Base-by-base conservation (phyloP, 1,139 yeast species). In the Spathaspora jeffriesii region DNA sequence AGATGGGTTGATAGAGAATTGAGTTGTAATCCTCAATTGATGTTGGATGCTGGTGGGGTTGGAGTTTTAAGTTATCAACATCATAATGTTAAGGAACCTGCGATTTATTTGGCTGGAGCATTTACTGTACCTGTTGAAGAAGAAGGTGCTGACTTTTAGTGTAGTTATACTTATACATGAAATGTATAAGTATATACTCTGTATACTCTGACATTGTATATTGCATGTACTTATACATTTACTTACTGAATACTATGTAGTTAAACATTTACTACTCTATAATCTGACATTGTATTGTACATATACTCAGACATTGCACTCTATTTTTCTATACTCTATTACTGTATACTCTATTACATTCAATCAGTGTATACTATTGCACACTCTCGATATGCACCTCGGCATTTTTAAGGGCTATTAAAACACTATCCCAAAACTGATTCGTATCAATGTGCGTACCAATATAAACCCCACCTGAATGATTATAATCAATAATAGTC, bases 1-100 rank as follows among this genome's bases (percentile, higher is more conserved):
- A 72, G 97, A 53, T 92, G 98, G 98, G 82, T 88, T 25, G 78
- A 77, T 7, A 68, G 76, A 42, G 77, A 76, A 14, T 72, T 87
- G 50, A 65, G 75, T 53, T 70, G 66, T 45, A 89, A 91, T 63
- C 97, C 97, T 2, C 82, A 84, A 53, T 83, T 90, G 62, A 73
- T 92, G 67, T 73, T 92, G 57, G 97, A 92, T 63, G 96, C 98
- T 25, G 97, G 97, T 55, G 97, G 97, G 43, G 90, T 90, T 30
- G 97, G 97, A 48, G 96, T 90, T 2, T 74, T 92, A 62, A 84
- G 95, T 57, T 92, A 92, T 65, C 96, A 89, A 59, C 98, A 92
- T 63, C 83, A 86, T 62, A 84, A 79, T 62, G 77, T 88, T 50
- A 78, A 85, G 37, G 97, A 92, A 67, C 97, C 97, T 2, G 96